These are phyloP conservation scores for Nemania serpens DNA, from an alignment of 2,329 filamentous ascomycete genomes.

Conservation along the genomic window DNA sequence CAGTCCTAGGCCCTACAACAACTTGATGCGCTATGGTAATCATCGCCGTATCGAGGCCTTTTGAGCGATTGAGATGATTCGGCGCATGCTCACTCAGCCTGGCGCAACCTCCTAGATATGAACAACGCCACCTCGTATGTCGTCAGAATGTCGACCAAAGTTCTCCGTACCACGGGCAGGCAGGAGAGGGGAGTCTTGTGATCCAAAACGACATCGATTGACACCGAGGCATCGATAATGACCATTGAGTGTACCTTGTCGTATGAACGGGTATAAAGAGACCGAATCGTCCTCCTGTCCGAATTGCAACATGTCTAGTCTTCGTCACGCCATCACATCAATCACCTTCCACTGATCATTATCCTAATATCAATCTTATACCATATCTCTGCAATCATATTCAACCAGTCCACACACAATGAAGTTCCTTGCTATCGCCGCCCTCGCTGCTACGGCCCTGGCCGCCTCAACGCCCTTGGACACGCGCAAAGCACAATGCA, in stretches of 20 bases:
- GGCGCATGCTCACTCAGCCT: conserved; percentile 6
- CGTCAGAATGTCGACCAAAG: background rate
- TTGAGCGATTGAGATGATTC: conserved; percentile 1
- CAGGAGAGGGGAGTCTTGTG: background rate
- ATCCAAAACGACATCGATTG: background rate
- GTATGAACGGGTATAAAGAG: conserved; percentile 18
- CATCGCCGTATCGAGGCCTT: conserved; percentile 7
- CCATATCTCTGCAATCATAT: background rate
- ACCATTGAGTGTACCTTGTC: background rate
- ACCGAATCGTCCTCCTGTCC: background rate
- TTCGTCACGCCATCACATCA: conserved; percentile 17
- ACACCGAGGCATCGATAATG: background rate
- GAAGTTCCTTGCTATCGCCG: conserved; percentile 35
- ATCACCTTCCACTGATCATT: background rate
- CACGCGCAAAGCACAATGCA: conserved; percentile 27
- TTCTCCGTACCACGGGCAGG: background rate
- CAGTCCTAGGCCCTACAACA: conserved; percentile 11
- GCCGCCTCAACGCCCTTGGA: conserved; percentile 25
- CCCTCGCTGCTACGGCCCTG: conserved; percentile 27
- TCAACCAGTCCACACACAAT: conserved; percentile 27
- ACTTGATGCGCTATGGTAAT: background rate
- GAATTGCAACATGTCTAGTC: conserved; percentile 18
- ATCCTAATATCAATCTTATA: background rate
- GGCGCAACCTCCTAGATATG: conserved; percentile 5
- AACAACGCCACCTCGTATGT: background rate